Evolutionary conservation across 768 basidiomycete genomes (phyloP).

Genomic region (Hygrophorus russula): DNA sequence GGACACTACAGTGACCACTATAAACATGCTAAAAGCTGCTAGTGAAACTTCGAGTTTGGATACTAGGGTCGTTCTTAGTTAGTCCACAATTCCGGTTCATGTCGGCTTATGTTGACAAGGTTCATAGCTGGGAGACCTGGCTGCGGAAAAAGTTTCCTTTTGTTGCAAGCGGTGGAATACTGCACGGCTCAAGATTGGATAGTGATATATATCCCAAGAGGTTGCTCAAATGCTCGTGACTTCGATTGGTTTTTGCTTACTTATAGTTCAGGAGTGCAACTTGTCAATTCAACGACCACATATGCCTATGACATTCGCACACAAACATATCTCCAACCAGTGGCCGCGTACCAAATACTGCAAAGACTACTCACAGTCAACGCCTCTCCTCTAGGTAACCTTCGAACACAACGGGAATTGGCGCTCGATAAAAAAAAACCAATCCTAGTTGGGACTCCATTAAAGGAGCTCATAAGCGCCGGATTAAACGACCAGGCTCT

Average conservation of each 20-base stretch:
- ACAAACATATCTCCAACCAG: constrained; percentile 66
- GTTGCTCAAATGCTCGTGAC: constrained; percentile 24
- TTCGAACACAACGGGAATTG: constrained; percentile 31
- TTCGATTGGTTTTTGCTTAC: background rate
- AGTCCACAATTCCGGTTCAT: constrained; percentile 16
- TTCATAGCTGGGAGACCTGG: constrained; percentile 57
- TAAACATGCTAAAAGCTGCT: constrained; percentile 42
- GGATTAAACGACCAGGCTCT: constrained; percentile 41
- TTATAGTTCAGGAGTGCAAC: constrained; percentile 18
- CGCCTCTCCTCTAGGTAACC: constrained; percentile 23
- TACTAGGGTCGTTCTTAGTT: constrained; percentile 56
- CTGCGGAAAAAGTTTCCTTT: constrained; percentile 69
- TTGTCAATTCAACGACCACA: constrained; percentile 67
- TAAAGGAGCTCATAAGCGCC: constrained; percentile 46
- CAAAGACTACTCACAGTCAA: constrained; percentile 56
- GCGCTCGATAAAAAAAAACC: constrained; percentile 34
- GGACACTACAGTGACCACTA: constrained; percentile 45
- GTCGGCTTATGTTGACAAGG: constrained; percentile 1
- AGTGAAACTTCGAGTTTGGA: constrained; percentile 35
- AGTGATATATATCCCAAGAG: constrained; percentile 75
- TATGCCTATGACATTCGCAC: constrained; percentile 69
- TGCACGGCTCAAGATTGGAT: constrained; percentile 60
- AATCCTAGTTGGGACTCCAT: constrained; percentile 34
- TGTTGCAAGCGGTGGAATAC: constrained; percentile 70
- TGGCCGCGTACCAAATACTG: constrained; percentile 51